phyloP scores from a whole-genome alignment of 331 rosid species.

The Pyracantha coccinea region DNA sequence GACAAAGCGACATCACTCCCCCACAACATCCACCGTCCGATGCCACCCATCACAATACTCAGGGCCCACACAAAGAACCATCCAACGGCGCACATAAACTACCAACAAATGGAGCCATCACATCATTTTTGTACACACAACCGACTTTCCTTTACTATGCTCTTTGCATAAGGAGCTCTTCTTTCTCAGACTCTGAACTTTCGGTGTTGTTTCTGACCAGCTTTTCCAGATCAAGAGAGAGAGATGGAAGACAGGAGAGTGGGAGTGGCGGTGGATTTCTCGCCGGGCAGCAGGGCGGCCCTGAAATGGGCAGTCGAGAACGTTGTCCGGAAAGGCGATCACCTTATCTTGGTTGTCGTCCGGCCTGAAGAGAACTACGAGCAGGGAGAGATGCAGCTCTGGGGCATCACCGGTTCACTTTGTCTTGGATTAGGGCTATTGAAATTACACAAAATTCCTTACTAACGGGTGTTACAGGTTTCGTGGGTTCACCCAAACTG shows the following conservation, averaged over 20 bases:
- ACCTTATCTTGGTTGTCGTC: conserved; percentile 45
- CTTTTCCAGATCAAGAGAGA: neutral
- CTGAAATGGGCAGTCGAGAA: conserved; percentile 75
- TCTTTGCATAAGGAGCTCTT: neutral
- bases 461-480: no score
- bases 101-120: neutral
- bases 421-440: no score
- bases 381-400: conserved; percentile 76
- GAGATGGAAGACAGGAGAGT: conserved; percentile 47
- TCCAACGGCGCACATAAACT: neutral
- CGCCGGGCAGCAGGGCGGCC: conserved; percentile 62
- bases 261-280: conserved; percentile 91
- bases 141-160: neutral
- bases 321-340: conserved; percentile 56
- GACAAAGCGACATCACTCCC: neutral
- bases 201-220: neutral
- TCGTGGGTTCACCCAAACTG: no score
- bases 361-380: conserved; percentile 47
- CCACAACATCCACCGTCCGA: neutral
- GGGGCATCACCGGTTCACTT: conserved; percentile 76
- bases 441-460: no score
- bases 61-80: neutral
- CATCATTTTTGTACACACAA: neutral
- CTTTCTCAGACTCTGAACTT: neutral
- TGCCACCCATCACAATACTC: neutral